Percentiles rank a stretch among this genome's conserved stretches.
Evolutionary conservation across 441 rosid species (phyloP).

Genomic region (Aquilaria agallochum): DNA sequence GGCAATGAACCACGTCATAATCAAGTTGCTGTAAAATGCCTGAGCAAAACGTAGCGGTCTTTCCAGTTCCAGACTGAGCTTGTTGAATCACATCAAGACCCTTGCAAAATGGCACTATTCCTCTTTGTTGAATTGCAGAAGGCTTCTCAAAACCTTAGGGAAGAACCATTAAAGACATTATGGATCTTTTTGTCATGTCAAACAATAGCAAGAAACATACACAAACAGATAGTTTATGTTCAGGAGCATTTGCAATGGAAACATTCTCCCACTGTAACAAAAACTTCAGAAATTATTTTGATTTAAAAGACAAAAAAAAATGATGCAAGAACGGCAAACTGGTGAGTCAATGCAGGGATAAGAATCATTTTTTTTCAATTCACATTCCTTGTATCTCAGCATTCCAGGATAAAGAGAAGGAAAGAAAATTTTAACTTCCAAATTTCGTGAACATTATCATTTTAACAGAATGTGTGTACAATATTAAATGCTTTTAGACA

Average conservation of each 20-base stretch:
- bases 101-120: slow-evolving; percentile 63
- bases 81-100: slow-evolving; percentile 70
- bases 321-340: no score
- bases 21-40: slow-evolving; percentile 65
- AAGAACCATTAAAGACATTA: background rate
- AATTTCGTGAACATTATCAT: no score
- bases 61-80: slow-evolving; percentile 71
- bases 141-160: slow-evolving; percentile 59
- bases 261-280: background rate
- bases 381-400: no score
- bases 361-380: background rate
- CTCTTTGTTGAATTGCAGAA: slow-evolving; percentile 70
- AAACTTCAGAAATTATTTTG: slow-evolving; percentile 1
- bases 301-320: background rate
- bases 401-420: no score
- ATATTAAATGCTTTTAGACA: no score
- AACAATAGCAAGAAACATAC: no score
- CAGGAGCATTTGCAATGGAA: background rate
- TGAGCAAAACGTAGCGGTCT: slow-evolving; percentile 67
- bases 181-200: no score
- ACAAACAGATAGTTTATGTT: background rate
- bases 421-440: no score
- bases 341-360: background rate
- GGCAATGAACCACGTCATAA: slow-evolving; percentile 43
- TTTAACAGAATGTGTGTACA: no score